Evolutionary conservation across 345 rosid species (phyloP).

Genomic region (Eucalyptus curtisii): DNA sequence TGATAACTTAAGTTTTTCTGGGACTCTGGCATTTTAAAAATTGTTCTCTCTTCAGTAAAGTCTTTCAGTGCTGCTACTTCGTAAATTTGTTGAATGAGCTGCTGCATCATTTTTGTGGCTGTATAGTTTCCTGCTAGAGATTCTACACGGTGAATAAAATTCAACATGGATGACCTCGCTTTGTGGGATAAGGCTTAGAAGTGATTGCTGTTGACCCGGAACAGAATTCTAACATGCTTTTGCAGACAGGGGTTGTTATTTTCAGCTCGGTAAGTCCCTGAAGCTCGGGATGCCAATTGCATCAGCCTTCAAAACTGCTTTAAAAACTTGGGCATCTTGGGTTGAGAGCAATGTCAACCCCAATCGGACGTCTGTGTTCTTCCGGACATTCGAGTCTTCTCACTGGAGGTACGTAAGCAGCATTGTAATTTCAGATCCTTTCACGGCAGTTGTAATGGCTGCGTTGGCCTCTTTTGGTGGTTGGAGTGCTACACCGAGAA

Average conservation of each 20-base stretch:
- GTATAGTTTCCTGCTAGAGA: neutral
- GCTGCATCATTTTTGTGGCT: neutral
- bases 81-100: neutral
- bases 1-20: neutral
- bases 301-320: constrained; percentile 22
- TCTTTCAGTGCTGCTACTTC: neutral
- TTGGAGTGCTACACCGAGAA: neutral
- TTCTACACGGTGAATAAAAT: neutral
- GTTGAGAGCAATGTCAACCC: constrained; percentile 18
- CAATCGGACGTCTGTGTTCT: constrained; percentile 30
- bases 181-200: neutral
- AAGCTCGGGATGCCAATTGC: constrained; percentile 39
- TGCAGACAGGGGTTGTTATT: constrained; percentile 63
- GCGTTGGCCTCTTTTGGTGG: neutral
- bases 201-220: neutral
- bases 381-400: constrained; percentile 65
- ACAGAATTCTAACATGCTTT: constrained; percentile 17
- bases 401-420: constrained; percentile 49
- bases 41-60: neutral
- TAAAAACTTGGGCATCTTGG: constrained; percentile 45
- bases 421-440: too few species aligned
- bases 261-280: constrained; percentile 32
- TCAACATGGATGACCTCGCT: neutral
- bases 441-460: too few species aligned
- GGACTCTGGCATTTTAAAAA: neutral